A percentile compares a stretch with the other conserved stretches of the same genome.
Evolutionary conservation across 2,329 filamentous ascomycete species (phyloP).

Genomic region (Cladosporium halotolerans): DNA sequence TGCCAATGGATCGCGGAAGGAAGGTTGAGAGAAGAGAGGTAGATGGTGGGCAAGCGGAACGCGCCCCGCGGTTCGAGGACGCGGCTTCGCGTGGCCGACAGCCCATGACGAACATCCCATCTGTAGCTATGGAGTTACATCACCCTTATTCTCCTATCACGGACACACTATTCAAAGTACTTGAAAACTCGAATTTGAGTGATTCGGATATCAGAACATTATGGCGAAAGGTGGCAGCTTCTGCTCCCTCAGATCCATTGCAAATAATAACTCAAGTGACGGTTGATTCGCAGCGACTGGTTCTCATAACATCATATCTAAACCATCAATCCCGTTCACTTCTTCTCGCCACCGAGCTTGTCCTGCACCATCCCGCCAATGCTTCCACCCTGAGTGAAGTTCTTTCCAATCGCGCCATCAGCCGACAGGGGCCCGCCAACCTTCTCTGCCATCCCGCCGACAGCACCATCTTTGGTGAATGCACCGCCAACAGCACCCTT

Average conservation of each 20-base stretch:
- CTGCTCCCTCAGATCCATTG: no score
- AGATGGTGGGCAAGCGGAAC: background rate
- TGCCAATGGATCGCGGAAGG: background rate
- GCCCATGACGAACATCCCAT: no score
- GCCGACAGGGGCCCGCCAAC: slow-evolving; percentile 34
- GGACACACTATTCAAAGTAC: no score
- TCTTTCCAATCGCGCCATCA: slow-evolving; percentile 33
- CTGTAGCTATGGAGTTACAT: no score
- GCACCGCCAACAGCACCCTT: slow-evolving; percentile 31
- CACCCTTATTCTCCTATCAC: no score
- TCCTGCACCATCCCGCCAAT: slow-evolving; percentile 34
- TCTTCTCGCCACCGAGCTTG: slow-evolving; percentile 27
- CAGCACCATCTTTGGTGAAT: slow-evolving; percentile 31
- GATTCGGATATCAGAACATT: no score
- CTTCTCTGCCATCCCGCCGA: slow-evolving; percentile 33
- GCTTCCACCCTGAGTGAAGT: slow-evolving; percentile 32
- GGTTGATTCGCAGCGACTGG: no score
- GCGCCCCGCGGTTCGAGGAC: background rate
- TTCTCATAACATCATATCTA: background rate
- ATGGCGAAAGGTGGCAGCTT: no score
- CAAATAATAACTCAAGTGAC: no score
- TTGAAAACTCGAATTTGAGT: no score
- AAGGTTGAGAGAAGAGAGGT: background rate
- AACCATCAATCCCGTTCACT: background rate
- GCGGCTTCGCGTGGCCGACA: no score